Percentiles rank a stretch among this genome's conserved stretches.
These are phyloP conservation scores for Rosa chinensis DNA, from an alignment of 306 rosid species.

Conservation along the genomic window DNA sequence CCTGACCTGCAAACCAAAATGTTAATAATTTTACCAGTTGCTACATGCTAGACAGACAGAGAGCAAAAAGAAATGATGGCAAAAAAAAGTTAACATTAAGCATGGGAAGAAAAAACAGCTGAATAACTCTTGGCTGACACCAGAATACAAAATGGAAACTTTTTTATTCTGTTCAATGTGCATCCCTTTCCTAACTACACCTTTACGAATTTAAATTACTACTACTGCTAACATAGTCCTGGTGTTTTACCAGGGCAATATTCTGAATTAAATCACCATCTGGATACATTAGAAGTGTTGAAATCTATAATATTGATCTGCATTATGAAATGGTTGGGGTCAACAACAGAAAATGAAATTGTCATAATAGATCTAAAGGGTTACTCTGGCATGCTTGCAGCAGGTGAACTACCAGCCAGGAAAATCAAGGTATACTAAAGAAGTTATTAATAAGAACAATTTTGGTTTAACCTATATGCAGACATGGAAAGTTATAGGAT, in stretches of 20 bases:
- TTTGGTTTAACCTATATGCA: not conserved
- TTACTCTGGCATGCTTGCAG: not conserved
- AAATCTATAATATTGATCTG: not conserved
- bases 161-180: not conserved
- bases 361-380: not conserved
- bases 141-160: not conserved
- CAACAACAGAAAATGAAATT: constrained; percentile 13
- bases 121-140: not conserved
- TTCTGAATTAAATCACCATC: not conserved
- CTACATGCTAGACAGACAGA: constrained; percentile 5
- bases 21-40: constrained; percentile 14
- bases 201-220: too few relatives aligned
- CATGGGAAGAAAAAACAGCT: not conserved
- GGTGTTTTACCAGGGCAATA: not conserved
- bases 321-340: not conserved
- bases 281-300: not conserved
- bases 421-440: not conserved
- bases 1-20: constrained; percentile 52
- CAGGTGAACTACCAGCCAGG: not conserved
- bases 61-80: not conserved
- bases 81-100: not conserved
- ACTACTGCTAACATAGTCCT: not conserved
- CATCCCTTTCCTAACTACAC: not conserved
- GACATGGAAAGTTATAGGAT: not conserved
- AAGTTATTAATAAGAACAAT: not conserved